A percentile compares a stretch with the other conserved stretches of the same genome.
Conservation (phyloP, 306 rosid genomes). For the Sophora flavescens region DNA sequence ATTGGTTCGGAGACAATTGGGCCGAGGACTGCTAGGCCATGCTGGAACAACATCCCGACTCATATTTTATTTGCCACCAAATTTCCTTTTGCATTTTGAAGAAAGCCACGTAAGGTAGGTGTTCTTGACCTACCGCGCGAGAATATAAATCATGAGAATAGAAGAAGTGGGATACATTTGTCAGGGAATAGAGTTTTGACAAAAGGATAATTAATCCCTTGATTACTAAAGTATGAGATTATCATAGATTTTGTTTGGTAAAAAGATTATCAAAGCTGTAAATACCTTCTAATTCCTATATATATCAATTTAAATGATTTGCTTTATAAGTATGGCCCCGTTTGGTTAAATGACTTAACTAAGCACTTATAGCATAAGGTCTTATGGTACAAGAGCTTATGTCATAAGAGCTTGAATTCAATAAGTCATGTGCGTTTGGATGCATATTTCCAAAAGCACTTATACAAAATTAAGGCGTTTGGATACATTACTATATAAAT, state of each 20-base stretch:
- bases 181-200: background rate
- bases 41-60: too few relatives aligned
- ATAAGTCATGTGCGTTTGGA: too few relatives aligned
- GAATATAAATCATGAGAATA: background rate
- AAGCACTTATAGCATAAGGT: too few relatives aligned
- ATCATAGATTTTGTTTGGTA: background rate
- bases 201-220: background rate
- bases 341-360: too few relatives aligned
- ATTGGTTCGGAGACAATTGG: too few relatives aligned
- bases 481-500: too few relatives aligned
- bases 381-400: too few relatives aligned
- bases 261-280: background rate
- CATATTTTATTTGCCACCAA: background rate
- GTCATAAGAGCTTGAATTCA: too few relatives aligned
- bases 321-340: too few relatives aligned
- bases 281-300: background rate
- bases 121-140: conserved; percentile 1
- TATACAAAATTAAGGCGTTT: too few relatives aligned
- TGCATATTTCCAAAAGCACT: too few relatives aligned
- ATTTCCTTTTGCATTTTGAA: background rate
- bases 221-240: background rate
- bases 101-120: background rate
- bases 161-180: background rate
- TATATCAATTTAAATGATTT: background rate
- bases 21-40: too few relatives aligned